Base-by-base conservation (phyloP, 306 rosid genomes). In the Lotus japonicus region DNA sequence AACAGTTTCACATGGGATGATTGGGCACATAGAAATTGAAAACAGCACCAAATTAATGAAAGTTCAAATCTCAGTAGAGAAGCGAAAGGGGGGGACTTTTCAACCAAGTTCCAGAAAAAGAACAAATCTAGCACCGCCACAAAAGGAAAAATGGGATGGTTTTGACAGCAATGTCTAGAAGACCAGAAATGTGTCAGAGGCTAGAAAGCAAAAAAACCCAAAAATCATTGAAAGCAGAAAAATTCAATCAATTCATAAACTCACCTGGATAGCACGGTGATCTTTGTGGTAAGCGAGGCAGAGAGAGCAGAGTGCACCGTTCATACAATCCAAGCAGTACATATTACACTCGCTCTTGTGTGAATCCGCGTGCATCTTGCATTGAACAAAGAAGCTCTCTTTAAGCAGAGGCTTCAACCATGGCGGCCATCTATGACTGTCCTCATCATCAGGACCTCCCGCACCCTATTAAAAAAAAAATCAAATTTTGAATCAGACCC, bases 301-400 rank as follows among this genome's bases (percentile, higher is more conserved):
- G 73, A 92, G 86, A 65, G 98, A 92, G 58, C 98, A 92, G 45
- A 92, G 89, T 76, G 96, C 86, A 0, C 98, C 90, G 39, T 89
- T 87, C 95, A 87, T 80, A 52, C 98, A 92, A 70, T 92, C 98
- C 86, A 92, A 81, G 50, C 98, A 92, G 53, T 85, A 92, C 98
- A 92, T 92, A 52, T 92, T 92, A 60, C 98, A 92, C 84, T 92
- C 98, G 12, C 96, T 89, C 76, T 87, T 92, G 80, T 92, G 98
- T 0, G 92, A 89, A 73, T 89, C 95, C 1, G 89, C 95, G 28
- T 92, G 98, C 12, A 74, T 43, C 76, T 87, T 85, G 88, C 98
- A 92, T 81, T 89, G 98, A 79, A 84, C 98, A 42, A 92, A 92
- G 85, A 92, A 92, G 60, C 77, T 74, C 74, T 92, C 98, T 57